These are phyloP conservation scores for Fragaria vesca DNA, from an alignment of 306 rosid genomes.

Conservation along the genomic window DNA sequence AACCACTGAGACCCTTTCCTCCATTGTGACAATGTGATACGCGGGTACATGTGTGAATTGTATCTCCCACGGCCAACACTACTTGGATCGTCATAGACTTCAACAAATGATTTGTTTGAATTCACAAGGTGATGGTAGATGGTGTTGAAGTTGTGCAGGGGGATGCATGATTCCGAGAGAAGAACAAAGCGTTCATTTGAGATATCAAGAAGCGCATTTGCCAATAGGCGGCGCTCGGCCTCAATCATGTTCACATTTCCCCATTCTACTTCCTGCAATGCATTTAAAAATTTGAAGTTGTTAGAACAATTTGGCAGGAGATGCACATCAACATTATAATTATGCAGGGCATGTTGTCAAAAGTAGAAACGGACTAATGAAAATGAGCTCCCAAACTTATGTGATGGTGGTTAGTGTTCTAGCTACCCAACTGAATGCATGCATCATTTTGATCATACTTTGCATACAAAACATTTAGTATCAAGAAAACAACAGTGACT, in stretches of 20 bases:
- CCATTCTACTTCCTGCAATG: conserved; percentile 67
- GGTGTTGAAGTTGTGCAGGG: conserved; percentile 76
- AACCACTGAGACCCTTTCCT: conserved; percentile 91
- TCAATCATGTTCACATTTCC: conserved; percentile 78
- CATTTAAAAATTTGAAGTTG: neutral
- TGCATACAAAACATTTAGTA: neutral
- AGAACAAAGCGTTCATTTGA: conserved; percentile 78
- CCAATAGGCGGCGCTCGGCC: conserved; percentile 79
- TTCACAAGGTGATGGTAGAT: conserved; percentile 57
- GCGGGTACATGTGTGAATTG: conserved; percentile 51
- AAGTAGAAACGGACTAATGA: neutral
- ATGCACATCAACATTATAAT: neutral
- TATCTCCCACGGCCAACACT: conserved; percentile 65
- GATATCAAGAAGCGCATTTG: conserved; percentile 76
- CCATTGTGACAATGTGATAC: conserved; percentile 51
- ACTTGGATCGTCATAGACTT: conserved; percentile 62
- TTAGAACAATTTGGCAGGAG: neutral
- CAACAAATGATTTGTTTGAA: conserved; percentile 51
- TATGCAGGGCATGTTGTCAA: neutral
- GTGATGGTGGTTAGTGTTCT: neutral
- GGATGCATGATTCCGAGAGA: conserved; percentile 79
- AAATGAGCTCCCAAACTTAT: neutral
- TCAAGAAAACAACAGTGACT: neutral
- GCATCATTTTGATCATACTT: neutral
- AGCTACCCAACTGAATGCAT: neutral